phyloP scores from a whole-genome alignment of 1,284 basidiomycete genomes.

The Apiotrichum sp. region DNA sequence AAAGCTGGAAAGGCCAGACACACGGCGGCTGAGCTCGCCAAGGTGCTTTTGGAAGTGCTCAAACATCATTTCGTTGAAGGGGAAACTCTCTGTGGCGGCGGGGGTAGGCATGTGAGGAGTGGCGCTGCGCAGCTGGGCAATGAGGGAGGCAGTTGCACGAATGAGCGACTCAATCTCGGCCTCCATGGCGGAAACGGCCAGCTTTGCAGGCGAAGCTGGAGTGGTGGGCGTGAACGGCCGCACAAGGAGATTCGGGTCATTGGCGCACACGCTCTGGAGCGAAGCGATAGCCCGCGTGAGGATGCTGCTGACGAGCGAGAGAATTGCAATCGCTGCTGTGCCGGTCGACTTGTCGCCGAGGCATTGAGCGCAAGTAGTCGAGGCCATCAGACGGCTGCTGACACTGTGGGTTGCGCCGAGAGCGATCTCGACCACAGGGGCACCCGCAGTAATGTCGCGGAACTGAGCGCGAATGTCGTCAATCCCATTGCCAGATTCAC shows the following conservation, averaged over 20 bases:
- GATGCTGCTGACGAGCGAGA: not conserved
- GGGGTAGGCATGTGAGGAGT: constrained; percentile 15
- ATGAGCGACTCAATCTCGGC: constrained; percentile 16
- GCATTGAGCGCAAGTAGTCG: not conserved
- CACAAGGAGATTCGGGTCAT: too few species aligned
- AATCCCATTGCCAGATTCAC: not conserved
- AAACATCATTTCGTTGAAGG: constrained; percentile 28
- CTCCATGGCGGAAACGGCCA: not conserved
- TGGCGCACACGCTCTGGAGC: not conserved
- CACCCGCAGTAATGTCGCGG: not conserved
- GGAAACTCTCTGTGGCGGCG: constrained; percentile 14
- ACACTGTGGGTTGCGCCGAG: not conserved
- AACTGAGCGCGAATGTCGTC: not conserved
- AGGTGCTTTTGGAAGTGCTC: constrained; percentile 18
- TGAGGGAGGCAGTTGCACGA: constrained; percentile 10
- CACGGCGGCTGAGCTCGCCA: constrained; percentile 17
- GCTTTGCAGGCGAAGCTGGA: constrained; percentile 1
- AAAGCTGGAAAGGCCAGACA: constrained; percentile 1
- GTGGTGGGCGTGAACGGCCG: not conserved
- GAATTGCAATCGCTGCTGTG: not conserved
- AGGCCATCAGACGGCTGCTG: not conserved
- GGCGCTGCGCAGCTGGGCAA: constrained; percentile 1
- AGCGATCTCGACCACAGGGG: not conserved
- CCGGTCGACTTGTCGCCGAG: not conserved
- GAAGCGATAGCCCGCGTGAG: not conserved